Evolutionary conservation across 164 flowering plant species (phyloP), one percentile per base, ranked within the genome.

Genomic region (Stephania yunnanensis): DNA sequence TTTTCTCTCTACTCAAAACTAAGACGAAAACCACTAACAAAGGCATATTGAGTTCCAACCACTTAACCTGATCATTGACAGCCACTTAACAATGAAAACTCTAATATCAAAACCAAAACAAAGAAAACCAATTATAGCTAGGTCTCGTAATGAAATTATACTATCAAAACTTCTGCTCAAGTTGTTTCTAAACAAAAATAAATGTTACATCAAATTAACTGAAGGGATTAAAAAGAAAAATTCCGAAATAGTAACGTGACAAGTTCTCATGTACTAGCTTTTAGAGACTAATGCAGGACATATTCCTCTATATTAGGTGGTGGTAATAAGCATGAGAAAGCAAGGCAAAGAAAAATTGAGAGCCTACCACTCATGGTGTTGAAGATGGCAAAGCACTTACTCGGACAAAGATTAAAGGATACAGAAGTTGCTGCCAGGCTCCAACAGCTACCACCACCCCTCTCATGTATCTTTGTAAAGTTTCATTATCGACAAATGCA

Each of bases 391-490:
- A 3, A n/a, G 10, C 20, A 44, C 5, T 42, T 46, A 22, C 29
- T 20, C 46, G 2, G 12, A 9, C 12, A 70, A 70, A 3, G 45
- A 71, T 22, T 50, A 5, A 25, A 46, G 31, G 55, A 71, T 20
- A 36, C 42, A 36, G 25, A 25, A 2, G 42, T 36, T 4, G 42
- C 22, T 0, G 48, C 50, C 36, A 7, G 48, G 52, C 2, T 25
- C 19, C 17, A 25, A 55, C 30, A 73, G 72, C 73, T 10, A 63
- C 75, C 19, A 74, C 71, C 71, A 12, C 36, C 75, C 52, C 69
- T 68, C 66, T 72, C 46, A 29, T 20, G 36, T 22, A 48, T 31
- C 30, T 71, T 66, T 31, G 36, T 22, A 45, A 76, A 25, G 50
- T 71, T 64, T 58, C 31, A 63, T 11, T 9, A 66, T 7, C 31